Evolutionary conservation across 305 asterid genomes (phyloP).

Genomic region (Rubia tinctorum): DNA sequence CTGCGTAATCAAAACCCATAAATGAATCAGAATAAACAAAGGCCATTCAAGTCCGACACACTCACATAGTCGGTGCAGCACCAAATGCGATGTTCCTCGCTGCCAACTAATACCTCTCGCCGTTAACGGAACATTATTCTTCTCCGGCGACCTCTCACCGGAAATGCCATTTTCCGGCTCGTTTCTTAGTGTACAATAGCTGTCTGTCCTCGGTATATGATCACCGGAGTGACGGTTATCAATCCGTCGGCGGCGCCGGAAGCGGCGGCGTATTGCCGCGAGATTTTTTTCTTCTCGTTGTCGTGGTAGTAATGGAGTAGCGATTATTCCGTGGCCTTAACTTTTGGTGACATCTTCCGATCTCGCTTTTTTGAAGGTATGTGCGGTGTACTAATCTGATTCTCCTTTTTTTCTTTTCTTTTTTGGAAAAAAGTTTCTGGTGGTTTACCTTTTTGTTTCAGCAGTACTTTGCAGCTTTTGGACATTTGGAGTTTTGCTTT

Average conservation of each 20-base stretch:
- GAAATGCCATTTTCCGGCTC: constrained; percentile 16
- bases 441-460: constrained; percentile 12
- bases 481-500: background rate
- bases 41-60: constrained; percentile 40
- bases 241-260: constrained; percentile 11
- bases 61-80: constrained; percentile 27
- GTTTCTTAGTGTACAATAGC: background rate
- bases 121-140: background rate
- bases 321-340: constrained; percentile 15
- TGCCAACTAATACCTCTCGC: constrained; percentile 6
- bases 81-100: constrained; percentile 9
- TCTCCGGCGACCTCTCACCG: constrained; percentile 18
- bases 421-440: background rate
- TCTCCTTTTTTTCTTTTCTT: background rate
- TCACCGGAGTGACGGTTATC: background rate
- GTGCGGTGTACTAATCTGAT: constrained; percentile 19
- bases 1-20: constrained; percentile 44
- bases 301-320: constrained; percentile 18
- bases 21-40: constrained; percentile 48
- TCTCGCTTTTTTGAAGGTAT: constrained; percentile 37
- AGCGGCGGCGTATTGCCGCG: constrained; percentile 18
- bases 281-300: constrained; percentile 3
- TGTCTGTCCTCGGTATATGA: background rate
- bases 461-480: constrained; percentile 21
- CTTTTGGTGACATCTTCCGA: constrained; percentile 27